A percentile compares a stretch with the other conserved stretches of the same genome.
Conservation (phyloP, 2,329 filamentous ascomycete species). For the Fusarium pseudoanthophilum region DNA sequence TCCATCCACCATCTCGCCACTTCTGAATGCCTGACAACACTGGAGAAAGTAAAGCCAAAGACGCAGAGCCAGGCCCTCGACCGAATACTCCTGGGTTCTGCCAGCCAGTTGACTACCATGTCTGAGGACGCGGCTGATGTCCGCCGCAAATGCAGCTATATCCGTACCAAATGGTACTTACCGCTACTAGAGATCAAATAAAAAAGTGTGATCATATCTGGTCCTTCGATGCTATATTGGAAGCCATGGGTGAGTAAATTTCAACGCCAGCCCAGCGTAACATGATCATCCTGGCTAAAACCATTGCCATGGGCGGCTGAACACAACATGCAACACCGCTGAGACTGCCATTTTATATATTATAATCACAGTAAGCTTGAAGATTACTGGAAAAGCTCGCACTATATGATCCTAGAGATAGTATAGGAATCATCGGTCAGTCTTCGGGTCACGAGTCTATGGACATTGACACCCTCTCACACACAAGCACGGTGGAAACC, state of each 20-base stretch:
- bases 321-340: background rate
- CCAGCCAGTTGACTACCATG: too few relatives aligned
- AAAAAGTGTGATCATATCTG: too few relatives aligned
- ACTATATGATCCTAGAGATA: background rate
- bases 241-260: too few relatives aligned
- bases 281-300: background rate
- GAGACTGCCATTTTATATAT: background rate
- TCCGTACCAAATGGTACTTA: too few relatives aligned
- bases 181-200: too few relatives aligned
- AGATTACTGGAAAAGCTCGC: background rate
- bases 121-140: too few relatives aligned
- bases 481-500: background rate
- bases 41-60: background rate
- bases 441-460: background rate
- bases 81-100: background rate
- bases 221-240: too few relatives aligned
- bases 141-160: too few relatives aligned
- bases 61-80: background rate
- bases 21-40: slow-evolving; percentile 1
- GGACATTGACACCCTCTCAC: background rate
- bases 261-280: too few relatives aligned
- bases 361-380: background rate
- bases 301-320: background rate
- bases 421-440: background rate
- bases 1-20: slow-evolving; percentile 23